phyloP scores from a whole-genome alignment of 78 protist species.

The Cavenderia fasciculata region DNA sequence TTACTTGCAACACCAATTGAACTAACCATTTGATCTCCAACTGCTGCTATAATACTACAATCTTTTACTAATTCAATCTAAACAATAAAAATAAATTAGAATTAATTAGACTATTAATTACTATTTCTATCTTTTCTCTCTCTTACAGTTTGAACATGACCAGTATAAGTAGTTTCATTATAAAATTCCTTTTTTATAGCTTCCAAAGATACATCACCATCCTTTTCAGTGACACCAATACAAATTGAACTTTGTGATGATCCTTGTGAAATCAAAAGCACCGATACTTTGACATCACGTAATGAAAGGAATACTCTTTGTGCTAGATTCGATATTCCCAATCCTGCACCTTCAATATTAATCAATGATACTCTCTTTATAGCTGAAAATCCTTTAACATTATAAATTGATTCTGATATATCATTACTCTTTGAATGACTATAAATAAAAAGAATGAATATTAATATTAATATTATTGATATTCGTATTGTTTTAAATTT shows the following conservation, averaged over 20 bases:
- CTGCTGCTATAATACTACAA: conserved; percentile 66
- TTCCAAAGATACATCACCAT: conserved; percentile 11
- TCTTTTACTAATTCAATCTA: conserved; percentile 28
- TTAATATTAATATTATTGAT: no score
- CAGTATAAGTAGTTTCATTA: conserved; percentile 28
- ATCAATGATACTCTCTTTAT: background rate
- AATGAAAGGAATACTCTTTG: conserved; percentile 15
- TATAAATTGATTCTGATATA: conserved; percentile 6
- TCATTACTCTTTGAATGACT: no score
- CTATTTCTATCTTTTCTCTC: background rate
- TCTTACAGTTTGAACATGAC: conserved; percentile 41
- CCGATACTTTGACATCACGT: conserved; percentile 2
- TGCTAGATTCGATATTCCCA: conserved; percentile 1
- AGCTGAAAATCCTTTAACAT: conserved; percentile 27
- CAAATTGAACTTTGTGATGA: conserved; percentile 68
- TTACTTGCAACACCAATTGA: conserved; percentile 77
- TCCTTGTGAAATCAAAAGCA: conserved; percentile 55
- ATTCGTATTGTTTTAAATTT: background rate
- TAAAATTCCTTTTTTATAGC: conserved; percentile 16
- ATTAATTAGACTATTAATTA: no score
- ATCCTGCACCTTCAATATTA: conserved; percentile 31
- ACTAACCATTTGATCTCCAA: conserved; percentile 64
- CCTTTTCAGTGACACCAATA: conserved; percentile 28
- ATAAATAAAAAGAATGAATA: no score
- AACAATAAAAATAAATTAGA: background rate